These are phyloP conservation scores for Lecanicillium sp. DNA, from an alignment of 2,329 filamentous ascomycete genomes.

Conservation along the genomic window DNA sequence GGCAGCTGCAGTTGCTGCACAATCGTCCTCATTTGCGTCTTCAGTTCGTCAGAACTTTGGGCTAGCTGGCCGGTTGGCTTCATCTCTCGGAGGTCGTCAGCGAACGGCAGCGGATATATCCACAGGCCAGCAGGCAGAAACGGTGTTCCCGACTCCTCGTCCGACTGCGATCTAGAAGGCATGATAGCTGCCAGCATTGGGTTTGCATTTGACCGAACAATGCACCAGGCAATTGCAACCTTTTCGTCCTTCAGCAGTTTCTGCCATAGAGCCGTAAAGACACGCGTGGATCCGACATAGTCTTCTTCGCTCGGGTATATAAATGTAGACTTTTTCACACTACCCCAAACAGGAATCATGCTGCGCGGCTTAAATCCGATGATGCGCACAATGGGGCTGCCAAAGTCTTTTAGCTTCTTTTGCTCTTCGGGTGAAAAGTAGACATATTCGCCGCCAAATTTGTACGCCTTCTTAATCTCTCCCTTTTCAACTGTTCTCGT, in stretches of 20 bases:
- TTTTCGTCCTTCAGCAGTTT: constrained; percentile 76
- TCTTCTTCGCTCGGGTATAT: constrained; percentile 91
- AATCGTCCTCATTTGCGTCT: constrained; percentile 74
- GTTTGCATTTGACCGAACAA: constrained; percentile 71
- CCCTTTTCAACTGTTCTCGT: constrained; percentile 67
- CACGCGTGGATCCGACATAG: constrained; percentile 82
- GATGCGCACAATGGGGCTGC: constrained; percentile 74
- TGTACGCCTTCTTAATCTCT: constrained; percentile 88
- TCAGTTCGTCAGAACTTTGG: constrained; percentile 61
- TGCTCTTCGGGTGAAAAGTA: constrained; percentile 82
- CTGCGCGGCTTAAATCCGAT: constrained; percentile 86
- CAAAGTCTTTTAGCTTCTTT: constrained; percentile 69
- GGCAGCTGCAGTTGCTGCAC: constrained; percentile 85
- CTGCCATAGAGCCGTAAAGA: constrained; percentile 85
- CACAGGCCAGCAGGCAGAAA: constrained; percentile 77
- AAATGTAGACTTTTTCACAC: constrained; percentile 78
- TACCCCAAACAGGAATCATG: constrained; percentile 73
- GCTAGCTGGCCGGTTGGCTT: constrained; percentile 50
- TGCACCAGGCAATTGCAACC: constrained; percentile 83
- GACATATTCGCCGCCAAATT: constrained; percentile 87
- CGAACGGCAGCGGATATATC: constrained; percentile 81
- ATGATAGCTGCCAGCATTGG: constrained; percentile 76
- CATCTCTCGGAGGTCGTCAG: constrained; percentile 74
- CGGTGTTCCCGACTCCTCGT: constrained; percentile 59
- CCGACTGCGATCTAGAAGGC: constrained; percentile 59